Base-by-base conservation (phyloP, 305 asterid genomes). In the Fraxinus sp. region DNA sequence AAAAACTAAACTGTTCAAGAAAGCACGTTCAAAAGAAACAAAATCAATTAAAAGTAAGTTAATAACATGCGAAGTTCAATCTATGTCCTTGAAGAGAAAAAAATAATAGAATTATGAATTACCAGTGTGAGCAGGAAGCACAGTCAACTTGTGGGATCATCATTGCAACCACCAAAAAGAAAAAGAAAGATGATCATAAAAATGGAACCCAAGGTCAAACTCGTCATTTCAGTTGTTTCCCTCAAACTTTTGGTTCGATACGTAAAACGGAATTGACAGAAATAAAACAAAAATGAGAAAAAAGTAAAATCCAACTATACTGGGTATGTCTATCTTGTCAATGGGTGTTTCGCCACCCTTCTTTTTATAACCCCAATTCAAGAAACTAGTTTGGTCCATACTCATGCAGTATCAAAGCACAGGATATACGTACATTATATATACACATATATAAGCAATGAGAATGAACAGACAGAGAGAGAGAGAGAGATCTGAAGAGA, bases 191-290 rank as follows among this genome's bases (percentile, higher is more conserved):
- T 80, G 37, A 9, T 68, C 20, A 68, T 13, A 7, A 68, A 68
- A 26, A 26, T 66, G 74, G 36, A 11, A 0, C 88, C 90, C 87
- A 79, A 84, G 90, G 89, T 76, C 83, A 81, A 81, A 74, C 83
- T 79, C 82, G 90, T 87, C 85, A 87, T 82, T 89, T 84, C n/a
- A 68, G 7, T 68, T 10, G 75, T 68, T 30, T 28, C 9, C 22
- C 7, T 68, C 75, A 68, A 20, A 68, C 75, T 30, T 13, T 68
- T 68, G 10, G 16, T 68, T 68, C 37, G 30, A 4, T 22, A 10
- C 10, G 39, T 1, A 28, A 68, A 68, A 10, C 1, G 37, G 2
- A 13, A 57, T 78, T 49, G 35, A 36, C 18, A 77, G 35, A 72
- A 18, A 28, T n/a, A 16, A 77, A 26, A n/a, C 1, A 6, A 24